Evolutionary conservation across 805 yeast species (phyloP), one percentile per base, ranked within the genome.

Genomic region (Komagataella pseudopastoris): DNA sequence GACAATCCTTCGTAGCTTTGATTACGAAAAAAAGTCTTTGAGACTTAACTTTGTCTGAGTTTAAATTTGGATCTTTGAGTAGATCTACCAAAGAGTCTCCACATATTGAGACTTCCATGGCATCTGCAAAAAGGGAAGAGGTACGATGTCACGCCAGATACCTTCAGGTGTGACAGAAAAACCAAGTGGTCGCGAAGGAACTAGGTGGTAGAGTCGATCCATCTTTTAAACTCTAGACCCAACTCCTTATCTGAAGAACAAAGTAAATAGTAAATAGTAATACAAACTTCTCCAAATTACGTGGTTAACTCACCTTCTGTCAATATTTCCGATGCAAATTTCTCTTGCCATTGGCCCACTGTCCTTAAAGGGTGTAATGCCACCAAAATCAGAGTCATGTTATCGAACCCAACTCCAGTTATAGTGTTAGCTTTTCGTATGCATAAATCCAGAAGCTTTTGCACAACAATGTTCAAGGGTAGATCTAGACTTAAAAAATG

Each of bases 321-420:
- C 14, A 30, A 10, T 30, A 30, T 30, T 30, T 30, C 39, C 10
- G 39, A 30, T 14, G 39, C 4, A 30, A 30, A 10, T 10, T 30
- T 30, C 39, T 30, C 10, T 6, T 30, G 39, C 39, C 39, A 30
- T 8, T 30, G 39, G 39, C 14, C 14, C 6, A 30, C 39, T 30
- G 39, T 30, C 39, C 39, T 30, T 8, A 30, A 30, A 30, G 39
- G 39, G 5, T 30, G 39, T 44, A 83, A 60, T 1, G 85, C 85
- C 6, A 85, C 73, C 5, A 85, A 75, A n/a, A 83, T 73, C 17
- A 83, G 68, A 0, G 90, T 84, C 91, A 85, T 85, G 60, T 85
- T 85, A 63, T 85, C 95, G 58, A 83, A 85, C 1, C 95, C 95
- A 23, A 84, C 77, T 2, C 93, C 93, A 0, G 91, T 85, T 30